These are phyloP conservation scores for Aspergillus asperescens DNA, from an alignment of 495 filamentous ascomycete species.

Conservation along the genomic window DNA sequence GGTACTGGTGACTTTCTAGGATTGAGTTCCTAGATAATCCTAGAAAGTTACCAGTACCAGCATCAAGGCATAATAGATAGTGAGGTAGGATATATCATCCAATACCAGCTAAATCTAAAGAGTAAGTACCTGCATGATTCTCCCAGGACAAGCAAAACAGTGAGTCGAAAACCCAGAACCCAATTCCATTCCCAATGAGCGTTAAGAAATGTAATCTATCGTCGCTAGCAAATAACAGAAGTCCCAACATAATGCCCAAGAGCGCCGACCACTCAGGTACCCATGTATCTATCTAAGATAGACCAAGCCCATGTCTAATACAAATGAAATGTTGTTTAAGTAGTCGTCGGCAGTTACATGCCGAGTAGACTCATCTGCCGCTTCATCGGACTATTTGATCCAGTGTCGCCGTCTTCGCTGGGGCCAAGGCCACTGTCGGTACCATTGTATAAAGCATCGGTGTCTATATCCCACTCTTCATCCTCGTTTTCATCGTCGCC, in stretches of 20 bases:
- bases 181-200: not conserved
- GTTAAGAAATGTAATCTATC: not conserved
- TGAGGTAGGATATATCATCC: no score
- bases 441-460: constrained; percentile 56
- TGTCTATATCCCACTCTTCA: constrained; percentile 69
- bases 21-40: no score
- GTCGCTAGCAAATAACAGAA: not conserved
- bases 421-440: constrained; percentile 47
- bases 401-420: constrained; percentile 59
- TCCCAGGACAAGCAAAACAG: no score
- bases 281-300: not conserved
- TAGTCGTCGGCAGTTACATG: constrained; percentile 27
- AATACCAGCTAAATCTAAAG: no score
- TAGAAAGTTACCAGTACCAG: no score
- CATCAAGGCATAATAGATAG: no score
- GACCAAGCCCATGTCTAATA: not conserved
- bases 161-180: not conserved
- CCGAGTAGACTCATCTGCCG: constrained; percentile 61
- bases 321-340: no score
- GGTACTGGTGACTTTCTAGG: no score
- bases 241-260: not conserved
- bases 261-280: not conserved
- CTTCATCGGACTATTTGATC: constrained; percentile 58
- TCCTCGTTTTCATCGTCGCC: constrained; percentile 38
- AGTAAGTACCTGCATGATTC: no score